Base-by-base conservation (phyloP, 306 rosid genomes). In the Bauhinia variegata region DNA sequence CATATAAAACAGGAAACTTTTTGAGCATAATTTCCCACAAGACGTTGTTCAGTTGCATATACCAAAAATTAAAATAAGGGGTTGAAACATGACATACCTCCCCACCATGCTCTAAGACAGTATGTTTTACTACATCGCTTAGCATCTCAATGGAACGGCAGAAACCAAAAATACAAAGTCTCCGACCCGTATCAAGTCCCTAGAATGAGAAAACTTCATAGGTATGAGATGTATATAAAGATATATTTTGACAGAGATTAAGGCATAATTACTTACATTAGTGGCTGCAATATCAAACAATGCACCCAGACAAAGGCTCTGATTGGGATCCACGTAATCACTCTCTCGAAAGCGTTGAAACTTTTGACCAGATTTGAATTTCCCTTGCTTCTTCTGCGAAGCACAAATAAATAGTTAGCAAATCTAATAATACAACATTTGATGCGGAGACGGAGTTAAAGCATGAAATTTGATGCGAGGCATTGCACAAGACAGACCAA, bases 141-240 rank as follows among this genome's bases (percentile, higher is more conserved):
- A 92, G 91, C 98, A 92, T 92, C 84, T 92, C 98, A 59, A 92
- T 77, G 65, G 98, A 92, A 54, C 93, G 96, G 83, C 98, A 92
- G 75, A 89, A 92, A 12, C 98, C 96, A 68, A 85, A 87, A 57
- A 92, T 89, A 60, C 98, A 92, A 15, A 92, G 89, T 74, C 88
- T 84, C 82, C 98, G 79, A 13, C 96, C 91, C 91, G 61, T 82
- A 79, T 92, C 96, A 70, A 89, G 98, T 67, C 98, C 98, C 98
- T 93, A 61, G 33, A 74, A 68, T 43, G 47, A 78, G 49, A 71
- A 32, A 18, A 52, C 37, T 36, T 62, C 36, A 54, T 51, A 73
- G 13, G 50, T 61, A 71, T 71, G 64, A 52, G 51, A 73, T 16
- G 14, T 39, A 5, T 19, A 33, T 46, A 46, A 69, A 37, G 59